These are phyloP conservation scores for Fagopyrum homotropicum DNA, from an alignment of 148 eudicot genomes.

Conservation along the genomic window DNA sequence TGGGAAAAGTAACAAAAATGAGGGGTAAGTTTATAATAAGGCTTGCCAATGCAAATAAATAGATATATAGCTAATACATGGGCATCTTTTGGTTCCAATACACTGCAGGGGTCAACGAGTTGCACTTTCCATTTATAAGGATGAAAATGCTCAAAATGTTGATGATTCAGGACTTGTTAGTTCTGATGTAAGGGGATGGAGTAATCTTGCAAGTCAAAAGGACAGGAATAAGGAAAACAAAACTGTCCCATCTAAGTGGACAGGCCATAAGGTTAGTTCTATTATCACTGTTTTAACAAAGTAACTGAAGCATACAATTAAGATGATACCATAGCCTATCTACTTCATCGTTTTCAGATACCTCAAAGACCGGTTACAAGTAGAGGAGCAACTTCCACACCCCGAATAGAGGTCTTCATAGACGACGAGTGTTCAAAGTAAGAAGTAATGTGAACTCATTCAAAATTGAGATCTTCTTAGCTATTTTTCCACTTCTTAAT, in stretches of 20 bases:
- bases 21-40: neutral
- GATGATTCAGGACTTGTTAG: conserved; percentile 34
- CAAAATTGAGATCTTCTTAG: neutral
- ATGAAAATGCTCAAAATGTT: conserved; percentile 26
- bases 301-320: neutral
- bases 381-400: conserved; percentile 27
- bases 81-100: neutral
- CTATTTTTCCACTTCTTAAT: neutral
- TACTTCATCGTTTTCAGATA: conserved; percentile 38
- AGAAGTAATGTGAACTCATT: conserved; percentile 37
- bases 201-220: conserved; percentile 63
- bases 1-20: conserved; percentile 25
- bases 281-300: neutral
- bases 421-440: conserved; percentile 69
- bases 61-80: neutral
- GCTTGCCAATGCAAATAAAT: neutral
- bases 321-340: neutral
- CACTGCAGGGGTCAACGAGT: conserved; percentile 40
- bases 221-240: conserved; percentile 95
- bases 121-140: conserved; percentile 55
- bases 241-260: conserved; percentile 82
- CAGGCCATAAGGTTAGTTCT: conserved; percentile 55
- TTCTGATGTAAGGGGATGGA: conserved; percentile 51
- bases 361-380: conserved; percentile 35
- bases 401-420: conserved; percentile 68